Conservation (phyloP, 352 stramenopile species). For the Phytophthora lateralis region DNA sequence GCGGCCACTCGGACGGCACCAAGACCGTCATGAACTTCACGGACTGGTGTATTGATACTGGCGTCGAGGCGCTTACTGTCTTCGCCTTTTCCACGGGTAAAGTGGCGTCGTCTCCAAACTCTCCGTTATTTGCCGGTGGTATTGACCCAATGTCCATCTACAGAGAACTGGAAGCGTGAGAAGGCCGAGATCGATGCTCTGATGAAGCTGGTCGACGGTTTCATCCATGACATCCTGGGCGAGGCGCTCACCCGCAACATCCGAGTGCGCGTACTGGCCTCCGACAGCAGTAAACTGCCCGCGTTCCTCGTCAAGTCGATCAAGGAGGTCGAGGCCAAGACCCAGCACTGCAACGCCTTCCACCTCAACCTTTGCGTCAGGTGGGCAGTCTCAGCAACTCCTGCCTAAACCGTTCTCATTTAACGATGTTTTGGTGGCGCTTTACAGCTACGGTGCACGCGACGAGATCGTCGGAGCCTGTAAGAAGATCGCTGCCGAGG, state of each 20-base stretch:
- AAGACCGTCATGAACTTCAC: slow-evolving; percentile 96
- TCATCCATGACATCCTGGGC: slow-evolving; percentile 91
- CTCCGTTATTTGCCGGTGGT: slow-evolving; percentile 1
- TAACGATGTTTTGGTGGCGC: slow-evolving; percentile 38
- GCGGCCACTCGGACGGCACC: slow-evolving; percentile 94
- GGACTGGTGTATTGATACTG: slow-evolving; percentile 95
- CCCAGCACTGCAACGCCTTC: slow-evolving; percentile 80
- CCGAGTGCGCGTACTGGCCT: slow-evolving; percentile 90
- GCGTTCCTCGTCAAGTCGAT: slow-evolving; percentile 66
- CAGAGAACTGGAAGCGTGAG: slow-evolving; percentile 95
- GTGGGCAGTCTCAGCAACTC: slow-evolving; percentile 22
- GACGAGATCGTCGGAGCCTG: slow-evolving; percentile 94
- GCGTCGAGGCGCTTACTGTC: slow-evolving; percentile 91
- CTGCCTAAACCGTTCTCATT: not conserved
- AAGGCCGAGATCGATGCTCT: slow-evolving; percentile 87
- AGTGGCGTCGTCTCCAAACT: slow-evolving; percentile 6
- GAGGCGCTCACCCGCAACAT: slow-evolving; percentile 91
- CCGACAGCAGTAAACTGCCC: slow-evolving; percentile 71
- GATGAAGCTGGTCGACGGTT: slow-evolving; percentile 95
- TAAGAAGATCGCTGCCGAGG: slow-evolving; percentile 87
- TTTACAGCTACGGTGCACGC: slow-evolving; percentile 91
- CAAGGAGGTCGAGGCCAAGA: slow-evolving; percentile 86
- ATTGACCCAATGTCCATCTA: slow-evolving; percentile 14
- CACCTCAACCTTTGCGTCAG: slow-evolving; percentile 84
- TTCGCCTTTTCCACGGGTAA: slow-evolving; percentile 94